These are phyloP conservation scores for Dinochytrium kinnereticum DNA, from an alignment of 371 early-diverging fungal genomes.

Conservation along the genomic window DNA sequence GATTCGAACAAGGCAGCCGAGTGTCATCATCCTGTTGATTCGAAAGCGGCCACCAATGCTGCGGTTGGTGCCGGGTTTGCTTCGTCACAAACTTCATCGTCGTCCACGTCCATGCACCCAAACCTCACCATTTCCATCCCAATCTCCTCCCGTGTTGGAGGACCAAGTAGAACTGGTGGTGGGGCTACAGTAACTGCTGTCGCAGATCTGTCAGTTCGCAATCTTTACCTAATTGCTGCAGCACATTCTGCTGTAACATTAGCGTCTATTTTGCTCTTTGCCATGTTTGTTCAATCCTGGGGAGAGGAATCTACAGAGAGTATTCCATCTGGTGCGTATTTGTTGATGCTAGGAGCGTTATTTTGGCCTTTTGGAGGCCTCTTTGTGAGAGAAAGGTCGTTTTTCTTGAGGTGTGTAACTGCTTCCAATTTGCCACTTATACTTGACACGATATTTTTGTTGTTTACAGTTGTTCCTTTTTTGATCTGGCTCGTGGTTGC, in stretches of 20 bases:
- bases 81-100: neutral
- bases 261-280: conserved; percentile 47
- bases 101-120: neutral
- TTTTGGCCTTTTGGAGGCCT: conserved; percentile 61
- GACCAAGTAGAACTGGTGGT: neutral
- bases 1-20: neutral
- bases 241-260: conserved; percentile 45
- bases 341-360: conserved; percentile 54
- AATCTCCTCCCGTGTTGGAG: neutral
- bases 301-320: conserved; percentile 43
- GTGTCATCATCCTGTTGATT: neutral
- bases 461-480: neutral
- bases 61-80: neutral
- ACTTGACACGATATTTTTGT: no score
- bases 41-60: no score
- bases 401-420: conserved; percentile 70
- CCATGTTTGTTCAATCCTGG: conserved; percentile 26
- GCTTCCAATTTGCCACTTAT: no score
- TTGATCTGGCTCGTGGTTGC: neutral
- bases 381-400: conserved; percentile 64
- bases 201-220: neutral
- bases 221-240: conserved; percentile 56
- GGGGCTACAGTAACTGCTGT: neutral
- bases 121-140: conserved; percentile 7
- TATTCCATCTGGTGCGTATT: conserved; percentile 67